Percentiles rank a stretch among this genome's conserved stretches.
phyloP scores from a whole-genome alignment of 805 yeast species.

The Candida railenensis region DNA sequence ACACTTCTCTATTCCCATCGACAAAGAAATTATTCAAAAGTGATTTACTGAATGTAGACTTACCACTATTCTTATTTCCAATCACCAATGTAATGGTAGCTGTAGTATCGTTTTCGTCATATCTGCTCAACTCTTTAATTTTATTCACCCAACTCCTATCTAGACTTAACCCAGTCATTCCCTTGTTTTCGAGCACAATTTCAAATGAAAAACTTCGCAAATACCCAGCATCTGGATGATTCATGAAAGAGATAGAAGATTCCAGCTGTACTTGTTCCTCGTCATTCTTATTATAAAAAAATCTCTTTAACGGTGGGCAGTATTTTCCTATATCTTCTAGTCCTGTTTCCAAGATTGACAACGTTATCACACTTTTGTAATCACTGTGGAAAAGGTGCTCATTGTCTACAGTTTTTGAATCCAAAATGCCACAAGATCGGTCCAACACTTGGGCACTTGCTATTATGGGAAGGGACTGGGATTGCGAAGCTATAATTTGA shows the following conservation, averaged over 20 bases:
- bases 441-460: conserved; percentile 40
- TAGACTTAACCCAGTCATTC: conserved; percentile 18
- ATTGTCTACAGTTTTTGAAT: conserved; percentile 28
- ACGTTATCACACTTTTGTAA: conserved; percentile 42
- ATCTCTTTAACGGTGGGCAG: conserved; percentile 45
- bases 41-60: conserved; percentile 64
- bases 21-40: conserved; percentile 45
- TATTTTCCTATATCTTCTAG: conserved; percentile 42
- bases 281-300: conserved; percentile 22
- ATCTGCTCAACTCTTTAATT: conserved; percentile 3
- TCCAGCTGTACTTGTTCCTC: neutral
- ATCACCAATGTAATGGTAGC: conserved; percentile 38
- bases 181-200: conserved; percentile 25
- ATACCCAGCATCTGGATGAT: conserved; percentile 9
- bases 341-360: conserved; percentile 41
- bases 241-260: neutral
- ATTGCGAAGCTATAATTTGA: conserved; percentile 29
- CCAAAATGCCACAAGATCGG: conserved; percentile 18
- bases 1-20: conserved; percentile 31
- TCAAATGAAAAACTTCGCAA: conserved; percentile 37
- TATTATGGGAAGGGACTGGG: conserved; percentile 43
- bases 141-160: conserved; percentile 12
- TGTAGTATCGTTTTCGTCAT: conserved; percentile 1
- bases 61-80: conserved; percentile 79
- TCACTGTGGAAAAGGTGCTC: conserved; percentile 36